These are phyloP conservation scores for Mycena metata DNA, from an alignment of 768 basidiomycete genomes.

Conservation along the genomic window DNA sequence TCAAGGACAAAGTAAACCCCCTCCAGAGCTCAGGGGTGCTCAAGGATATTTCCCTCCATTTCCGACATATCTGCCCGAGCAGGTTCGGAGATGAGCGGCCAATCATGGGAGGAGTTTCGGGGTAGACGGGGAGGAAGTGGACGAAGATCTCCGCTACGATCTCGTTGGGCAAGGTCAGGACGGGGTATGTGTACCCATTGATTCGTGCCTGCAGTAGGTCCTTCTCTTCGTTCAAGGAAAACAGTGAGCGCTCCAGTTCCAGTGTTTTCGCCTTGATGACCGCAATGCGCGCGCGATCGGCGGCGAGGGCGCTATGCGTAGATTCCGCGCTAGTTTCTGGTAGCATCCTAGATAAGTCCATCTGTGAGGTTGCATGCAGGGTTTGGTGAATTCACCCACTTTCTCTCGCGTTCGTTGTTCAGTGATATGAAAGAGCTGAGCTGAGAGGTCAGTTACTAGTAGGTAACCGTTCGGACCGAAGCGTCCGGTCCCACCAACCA, in stretches of 20 bases:
- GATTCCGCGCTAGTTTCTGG: no score
- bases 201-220: neutral
- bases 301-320: neutral
- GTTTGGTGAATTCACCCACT: no score
- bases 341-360: no score
- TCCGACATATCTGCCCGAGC: constrained; percentile 5
- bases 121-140: constrained; percentile 1
- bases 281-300: neutral
- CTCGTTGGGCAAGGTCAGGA: constrained; percentile 12
- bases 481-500: no score
- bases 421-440: no score
- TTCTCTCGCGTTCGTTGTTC: no score
- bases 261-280: neutral
- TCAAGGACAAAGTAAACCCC: neutral
- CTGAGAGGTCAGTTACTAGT: no score
- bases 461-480: no score
- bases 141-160: constrained; percentile 1
- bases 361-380: no score
- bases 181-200: constrained; percentile 3
- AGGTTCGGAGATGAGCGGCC: neutral
- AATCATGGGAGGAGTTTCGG: neutral
- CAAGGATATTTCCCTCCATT: constrained; percentile 5
- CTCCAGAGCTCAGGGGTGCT: constrained; percentile 16
- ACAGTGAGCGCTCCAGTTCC: neutral
- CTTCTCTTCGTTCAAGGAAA: neutral